A percentile compares a stretch with the other conserved stretches of the same genome.
These are phyloP conservation scores for Aaosphaeria pasadenensis DNA, from an alignment of 2,329 filamentous ascomycete genomes.

Conservation along the genomic window DNA sequence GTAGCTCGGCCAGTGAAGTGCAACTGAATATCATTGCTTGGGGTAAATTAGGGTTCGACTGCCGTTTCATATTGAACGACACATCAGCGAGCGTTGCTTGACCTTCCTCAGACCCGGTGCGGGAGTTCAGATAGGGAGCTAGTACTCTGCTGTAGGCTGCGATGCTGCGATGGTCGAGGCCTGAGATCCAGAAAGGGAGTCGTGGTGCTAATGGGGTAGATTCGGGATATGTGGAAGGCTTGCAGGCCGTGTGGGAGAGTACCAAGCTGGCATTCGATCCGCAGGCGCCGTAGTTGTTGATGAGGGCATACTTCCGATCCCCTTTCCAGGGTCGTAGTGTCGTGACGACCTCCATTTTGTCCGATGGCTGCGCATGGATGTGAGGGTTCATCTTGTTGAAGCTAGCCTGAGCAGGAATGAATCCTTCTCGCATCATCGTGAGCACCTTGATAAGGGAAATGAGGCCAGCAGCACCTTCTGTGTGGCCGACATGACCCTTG, in stretches of 20 bases:
- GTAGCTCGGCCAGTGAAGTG: neutral
- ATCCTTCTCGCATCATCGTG: slow-evolving; percentile 2
- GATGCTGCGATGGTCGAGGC: slow-evolving; percentile 3
- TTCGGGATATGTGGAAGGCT: neutral
- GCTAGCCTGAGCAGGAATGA: slow-evolving; percentile 6
- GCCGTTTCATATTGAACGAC: slow-evolving; percentile 1
- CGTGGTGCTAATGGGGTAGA: neutral
- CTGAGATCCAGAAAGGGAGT: slow-evolving; percentile 5
- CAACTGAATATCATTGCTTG: neutral
- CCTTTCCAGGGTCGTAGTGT: slow-evolving; percentile 2
- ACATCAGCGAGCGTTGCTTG: neutral
- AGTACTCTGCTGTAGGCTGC: neutral
- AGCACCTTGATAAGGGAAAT: slow-evolving; percentile 14
- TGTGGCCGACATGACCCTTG: slow-evolving; percentile 32
- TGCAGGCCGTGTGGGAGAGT: neutral
- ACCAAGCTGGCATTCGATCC: slow-evolving; percentile 12
- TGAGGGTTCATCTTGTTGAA: slow-evolving; percentile 6
- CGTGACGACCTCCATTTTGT: slow-evolving; percentile 2
- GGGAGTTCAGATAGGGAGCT: neutral
- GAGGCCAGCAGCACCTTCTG: slow-evolving; percentile 29
- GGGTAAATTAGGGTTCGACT: slow-evolving; percentile 1
- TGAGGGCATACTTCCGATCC: slow-evolving; percentile 18
- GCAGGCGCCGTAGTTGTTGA: slow-evolving; percentile 41
- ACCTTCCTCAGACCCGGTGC: neutral
- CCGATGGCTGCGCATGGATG: slow-evolving; percentile 2